These are phyloP conservation scores for Trypethelium eluteriae DNA, from an alignment of 495 filamentous ascomycete genomes.

Conservation along the genomic window DNA sequence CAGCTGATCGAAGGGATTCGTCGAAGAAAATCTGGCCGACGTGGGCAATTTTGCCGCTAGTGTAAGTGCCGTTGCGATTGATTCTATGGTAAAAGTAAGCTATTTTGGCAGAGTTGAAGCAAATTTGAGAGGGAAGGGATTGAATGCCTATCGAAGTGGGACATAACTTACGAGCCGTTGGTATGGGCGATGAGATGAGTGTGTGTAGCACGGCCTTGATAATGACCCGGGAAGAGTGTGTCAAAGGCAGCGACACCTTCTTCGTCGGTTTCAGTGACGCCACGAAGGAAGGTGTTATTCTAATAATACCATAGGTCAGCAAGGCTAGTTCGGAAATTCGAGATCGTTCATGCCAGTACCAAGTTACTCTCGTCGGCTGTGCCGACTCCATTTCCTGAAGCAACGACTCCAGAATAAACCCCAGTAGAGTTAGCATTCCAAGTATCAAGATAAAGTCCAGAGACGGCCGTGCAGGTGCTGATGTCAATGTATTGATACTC, in stretches of 20 bases:
- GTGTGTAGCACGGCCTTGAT: slow-evolving; percentile 52
- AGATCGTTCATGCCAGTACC: neutral
- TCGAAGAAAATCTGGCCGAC: slow-evolving; percentile 60
- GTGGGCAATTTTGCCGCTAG: slow-evolving; percentile 45
- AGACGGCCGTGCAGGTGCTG: slow-evolving; percentile 49
- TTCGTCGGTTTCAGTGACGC: slow-evolving; percentile 42
- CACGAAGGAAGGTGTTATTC: slow-evolving; percentile 45
- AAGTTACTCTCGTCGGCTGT: slow-evolving; percentile 15
- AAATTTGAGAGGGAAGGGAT: neutral
- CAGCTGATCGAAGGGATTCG: slow-evolving; percentile 47
- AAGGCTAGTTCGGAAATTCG: neutral
- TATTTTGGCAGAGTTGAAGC: neutral
- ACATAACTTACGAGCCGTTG: slow-evolving; percentile 18
- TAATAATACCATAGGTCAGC: slow-evolving; percentile 32
- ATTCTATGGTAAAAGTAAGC: slow-evolving; percentile 21
- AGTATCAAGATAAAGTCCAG: slow-evolving; percentile 51
- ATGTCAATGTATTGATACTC: slow-evolving; percentile 56
- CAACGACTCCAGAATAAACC: slow-evolving; percentile 42
- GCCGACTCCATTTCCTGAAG: slow-evolving; percentile 20
- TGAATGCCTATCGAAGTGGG: neutral
- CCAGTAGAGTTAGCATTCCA: slow-evolving; percentile 55
- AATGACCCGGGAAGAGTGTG: slow-evolving; percentile 55
- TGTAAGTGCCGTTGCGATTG: slow-evolving; percentile 44
- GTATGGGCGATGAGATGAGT: slow-evolving; percentile 39
- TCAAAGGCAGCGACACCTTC: slow-evolving; percentile 52